Base-by-base conservation (phyloP, 768 basidiomycete genomes). In the Kwoniella botswanensis region DNA sequence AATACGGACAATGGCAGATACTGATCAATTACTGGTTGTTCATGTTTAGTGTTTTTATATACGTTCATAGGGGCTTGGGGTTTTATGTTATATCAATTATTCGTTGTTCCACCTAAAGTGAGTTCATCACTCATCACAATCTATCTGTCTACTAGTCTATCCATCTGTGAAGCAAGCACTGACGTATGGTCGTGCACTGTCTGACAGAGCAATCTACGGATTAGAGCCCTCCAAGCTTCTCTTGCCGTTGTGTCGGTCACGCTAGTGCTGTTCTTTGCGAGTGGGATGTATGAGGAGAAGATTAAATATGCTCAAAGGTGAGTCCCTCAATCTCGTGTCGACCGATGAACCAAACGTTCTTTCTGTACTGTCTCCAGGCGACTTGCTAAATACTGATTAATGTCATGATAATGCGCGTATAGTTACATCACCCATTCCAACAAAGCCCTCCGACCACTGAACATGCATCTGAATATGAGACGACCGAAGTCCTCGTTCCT, bases 371-470 rank as follows among this genome's bases (percentile, higher is more conserved):
- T 26, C 26, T 26, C 26, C 26, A 2, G 26, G 26, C 26, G 26
- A 26, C 26, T 26, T 26, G 26, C 26, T 26, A 26, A 26, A 26
- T 26, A 26, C 35, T 35, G 35, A 35, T 18, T 7, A 2, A 11
- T 22, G 50, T n/a, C 18, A 26, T 52, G 42, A 12, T 50, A 35
- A 3, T 62, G 53, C 29, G 7, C 53, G 9, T 53, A 29, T 81
- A 98, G 96, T 85, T 99, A 98, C 79, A 93, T 98, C 29, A 94
- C 94, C 1, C 95, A 98, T 76, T 93, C 95, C 9, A 99, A 98
- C 83, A 89, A 90, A 57, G 90, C 94, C 0, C 86, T 99, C 15
- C 89, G 96, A 18, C 92, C 91, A 21, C 91, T 98, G 83, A 99
- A 99, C 83, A 95, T 99, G 90, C 93, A 93, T 79, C 88, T 99